These are phyloP conservation scores for Brassica hybrid DNA, from an alignment of 441 rosid genomes.

Conservation along the genomic window DNA sequence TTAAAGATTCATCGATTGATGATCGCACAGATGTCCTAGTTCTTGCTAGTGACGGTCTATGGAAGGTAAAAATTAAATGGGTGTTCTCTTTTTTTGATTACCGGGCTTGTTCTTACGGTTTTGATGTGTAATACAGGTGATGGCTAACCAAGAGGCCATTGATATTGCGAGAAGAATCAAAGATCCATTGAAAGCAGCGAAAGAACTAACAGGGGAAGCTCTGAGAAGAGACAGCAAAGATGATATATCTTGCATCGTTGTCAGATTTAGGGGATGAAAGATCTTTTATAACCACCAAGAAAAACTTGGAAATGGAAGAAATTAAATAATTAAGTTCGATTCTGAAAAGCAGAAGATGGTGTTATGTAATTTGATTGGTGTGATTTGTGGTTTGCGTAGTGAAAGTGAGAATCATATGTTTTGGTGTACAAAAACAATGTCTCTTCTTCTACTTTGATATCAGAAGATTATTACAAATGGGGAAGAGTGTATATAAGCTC, in stretches of 20 bases:
- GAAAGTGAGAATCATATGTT: slow-evolving; percentile 28
- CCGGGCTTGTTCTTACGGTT: not conserved
- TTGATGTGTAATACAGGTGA: slow-evolving; percentile 51
- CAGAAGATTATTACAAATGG: slow-evolving; percentile 6
- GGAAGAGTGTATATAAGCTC: slow-evolving; percentile 12
- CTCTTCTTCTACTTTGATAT: slow-evolving; percentile 22
- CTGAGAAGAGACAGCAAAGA: slow-evolving; percentile 80
- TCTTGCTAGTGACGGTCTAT: slow-evolving; percentile 91
- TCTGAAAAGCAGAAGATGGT: slow-evolving; percentile 19
- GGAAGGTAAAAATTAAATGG: slow-evolving; percentile 67
- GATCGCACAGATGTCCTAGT: slow-evolving; percentile 57
- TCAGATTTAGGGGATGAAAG: slow-evolving; percentile 66
- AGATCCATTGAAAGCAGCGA: slow-evolving; percentile 88
- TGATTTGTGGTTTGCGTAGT: slow-evolving; percentile 36
- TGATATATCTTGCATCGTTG: slow-evolving; percentile 85
- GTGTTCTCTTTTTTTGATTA: not conserved
- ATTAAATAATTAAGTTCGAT: slow-evolving; percentile 24
- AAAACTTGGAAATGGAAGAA: slow-evolving; percentile 8
- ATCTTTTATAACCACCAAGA: slow-evolving; percentile 15
- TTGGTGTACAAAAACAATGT: slow-evolving; percentile 31
- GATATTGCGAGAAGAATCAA: slow-evolving; percentile 73
- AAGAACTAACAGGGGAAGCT: slow-evolving; percentile 79
- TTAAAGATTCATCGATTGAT: slow-evolving; percentile 51
- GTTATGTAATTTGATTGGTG: slow-evolving; percentile 28
- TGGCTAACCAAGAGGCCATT: slow-evolving; percentile 89